Conservation (phyloP, 2,329 filamentous ascomycete species). For the Pestalotiopsis sp. region DNA sequence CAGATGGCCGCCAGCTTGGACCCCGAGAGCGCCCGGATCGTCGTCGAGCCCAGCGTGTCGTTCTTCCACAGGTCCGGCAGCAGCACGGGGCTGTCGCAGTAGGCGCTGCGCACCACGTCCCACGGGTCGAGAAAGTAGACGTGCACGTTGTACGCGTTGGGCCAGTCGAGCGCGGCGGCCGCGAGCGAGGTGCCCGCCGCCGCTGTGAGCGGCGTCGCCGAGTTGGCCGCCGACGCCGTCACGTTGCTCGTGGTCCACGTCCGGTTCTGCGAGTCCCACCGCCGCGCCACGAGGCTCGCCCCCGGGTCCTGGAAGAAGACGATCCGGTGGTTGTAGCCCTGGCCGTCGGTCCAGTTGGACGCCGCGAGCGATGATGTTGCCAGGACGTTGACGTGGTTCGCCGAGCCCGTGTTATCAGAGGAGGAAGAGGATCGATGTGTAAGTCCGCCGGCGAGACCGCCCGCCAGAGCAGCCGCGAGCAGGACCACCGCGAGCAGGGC, state of each 20-base stretch:
- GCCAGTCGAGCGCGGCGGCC: slow-evolving; percentile 15
- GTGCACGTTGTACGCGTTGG: slow-evolving; percentile 16
- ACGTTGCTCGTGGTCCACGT: slow-evolving; percentile 25
- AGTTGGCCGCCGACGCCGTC: slow-evolving; percentile 17
- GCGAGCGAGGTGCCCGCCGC: slow-evolving; percentile 19
- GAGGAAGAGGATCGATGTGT: background rate
- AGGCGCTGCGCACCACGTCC: slow-evolving; percentile 15
- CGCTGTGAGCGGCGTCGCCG: slow-evolving; percentile 12
- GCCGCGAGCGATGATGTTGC: slow-evolving; percentile 23
- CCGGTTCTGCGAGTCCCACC: slow-evolving; percentile 27
- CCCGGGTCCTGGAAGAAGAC: slow-evolving; percentile 30
- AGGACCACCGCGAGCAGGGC: slow-evolving; percentile 15
- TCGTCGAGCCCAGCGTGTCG: slow-evolving; percentile 1
- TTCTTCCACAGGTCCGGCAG: slow-evolving; percentile 19
- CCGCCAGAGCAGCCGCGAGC: slow-evolving; percentile 21
- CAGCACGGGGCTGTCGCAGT: slow-evolving; percentile 11
- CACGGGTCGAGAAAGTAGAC: slow-evolving; percentile 19
- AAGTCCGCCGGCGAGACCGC: slow-evolving; percentile 23
- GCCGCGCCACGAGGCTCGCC: slow-evolving; percentile 24
- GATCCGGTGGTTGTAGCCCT: slow-evolving; percentile 19
- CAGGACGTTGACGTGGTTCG: slow-evolving; percentile 17
- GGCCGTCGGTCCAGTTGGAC: slow-evolving; percentile 28
- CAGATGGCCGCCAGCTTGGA: slow-evolving; percentile 21
- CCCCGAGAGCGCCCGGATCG: slow-evolving; percentile 2
- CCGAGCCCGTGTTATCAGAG: background rate